Percentiles rank a stretch among this genome's conserved stretches.
Conservation (phyloP, 495 filamentous ascomycete genomes). For the Penicilliopsis zonata region DNA sequence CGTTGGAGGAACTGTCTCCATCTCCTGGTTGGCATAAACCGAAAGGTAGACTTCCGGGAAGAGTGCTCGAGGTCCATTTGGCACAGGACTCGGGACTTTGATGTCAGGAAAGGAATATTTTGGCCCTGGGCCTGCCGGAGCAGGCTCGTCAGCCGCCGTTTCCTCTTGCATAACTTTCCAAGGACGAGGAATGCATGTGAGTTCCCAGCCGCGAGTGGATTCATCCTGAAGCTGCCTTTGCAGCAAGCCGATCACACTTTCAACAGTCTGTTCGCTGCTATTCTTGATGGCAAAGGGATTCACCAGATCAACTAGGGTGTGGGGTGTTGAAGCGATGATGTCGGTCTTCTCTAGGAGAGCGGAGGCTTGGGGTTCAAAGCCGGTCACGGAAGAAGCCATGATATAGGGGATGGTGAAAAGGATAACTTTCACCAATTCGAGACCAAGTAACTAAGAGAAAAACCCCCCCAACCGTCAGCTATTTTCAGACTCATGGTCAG, state of each 20-base stretch:
- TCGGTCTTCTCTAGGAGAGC: slow-evolving; percentile 85
- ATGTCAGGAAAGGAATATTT: slow-evolving; percentile 71
- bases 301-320: slow-evolving; percentile 69
- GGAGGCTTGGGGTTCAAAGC: slow-evolving; percentile 54
- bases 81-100: slow-evolving; percentile 59
- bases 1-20: slow-evolving; percentile 78
- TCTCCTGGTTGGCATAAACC: slow-evolving; percentile 76
- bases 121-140: slow-evolving; percentile 35
- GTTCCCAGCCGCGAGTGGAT: slow-evolving; percentile 53
- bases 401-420: slow-evolving; percentile 87
- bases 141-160: slow-evolving; percentile 25
- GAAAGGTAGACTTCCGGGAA: slow-evolving; percentile 93
- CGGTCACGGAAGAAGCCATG: slow-evolving; percentile 56
- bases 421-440: slow-evolving; percentile 94
- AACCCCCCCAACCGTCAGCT: slow-evolving; percentile 3
- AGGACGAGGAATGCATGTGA: slow-evolving; percentile 74
- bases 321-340: slow-evolving; percentile 75
- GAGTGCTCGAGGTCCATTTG: slow-evolving; percentile 58
- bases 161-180: slow-evolving; percentile 52
- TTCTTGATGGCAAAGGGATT: slow-evolving; percentile 62
- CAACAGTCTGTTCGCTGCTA: slow-evolving; percentile 36
- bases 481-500: slow-evolving; percentile 3
- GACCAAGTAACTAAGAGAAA: slow-evolving; percentile 38
- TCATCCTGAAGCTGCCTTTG: slow-evolving; percentile 75
- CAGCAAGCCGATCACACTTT: slow-evolving; percentile 71